Evolutionary conservation across 2,329 filamentous ascomycete genomes (phyloP).

Genomic region (Fusarium continuum): DNA sequence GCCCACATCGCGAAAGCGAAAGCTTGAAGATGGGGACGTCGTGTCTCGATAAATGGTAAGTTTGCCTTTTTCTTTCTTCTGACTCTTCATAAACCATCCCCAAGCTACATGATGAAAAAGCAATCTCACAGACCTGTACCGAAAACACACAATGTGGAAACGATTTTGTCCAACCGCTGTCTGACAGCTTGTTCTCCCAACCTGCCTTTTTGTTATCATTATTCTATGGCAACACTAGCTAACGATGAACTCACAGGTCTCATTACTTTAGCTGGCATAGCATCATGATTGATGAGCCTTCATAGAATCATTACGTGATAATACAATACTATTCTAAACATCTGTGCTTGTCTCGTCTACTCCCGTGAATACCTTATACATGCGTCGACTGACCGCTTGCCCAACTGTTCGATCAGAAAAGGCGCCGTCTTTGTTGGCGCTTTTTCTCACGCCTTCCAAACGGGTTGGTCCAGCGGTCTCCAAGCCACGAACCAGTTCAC

Average conservation of each 20-base stretch:
- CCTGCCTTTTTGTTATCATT: slow-evolving; percentile 38
- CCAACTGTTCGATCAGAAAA: slow-evolving; percentile 65
- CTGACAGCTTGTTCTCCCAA: slow-evolving; percentile 60
- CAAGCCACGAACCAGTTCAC: slow-evolving; percentile 67
- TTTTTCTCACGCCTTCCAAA: slow-evolving; percentile 69
- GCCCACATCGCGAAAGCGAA: slow-evolving; percentile 40
- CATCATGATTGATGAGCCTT: slow-evolving; percentile 1
- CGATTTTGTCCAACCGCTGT: slow-evolving; percentile 84
- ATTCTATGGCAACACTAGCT: slow-evolving; percentile 31
- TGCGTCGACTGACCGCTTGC: slow-evolving; percentile 64
- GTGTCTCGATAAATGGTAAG: slow-evolving; percentile 52
- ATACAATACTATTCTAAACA: slow-evolving; percentile 46
- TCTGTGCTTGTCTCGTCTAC: slow-evolving; percentile 65
- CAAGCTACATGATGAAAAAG: slow-evolving; percentile 71
- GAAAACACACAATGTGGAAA: slow-evolving; percentile 73
- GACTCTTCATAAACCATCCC: neutral
- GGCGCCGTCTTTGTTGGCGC: slow-evolving; percentile 65
- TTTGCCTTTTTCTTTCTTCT: slow-evolving; percentile 30
- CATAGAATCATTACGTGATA: slow-evolving; percentile 13
- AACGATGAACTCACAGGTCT: slow-evolving; percentile 34
- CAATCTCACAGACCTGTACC: slow-evolving; percentile 86
- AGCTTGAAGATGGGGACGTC: slow-evolving; percentile 38
- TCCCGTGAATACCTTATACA: slow-evolving; percentile 69
- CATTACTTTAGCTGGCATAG: neutral
- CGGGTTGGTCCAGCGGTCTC: slow-evolving; percentile 65